Evolutionary conservation across 805 yeast genomes (phyloP).

Genomic region (Schwanniomyces pseudopolymorphus): DNA sequence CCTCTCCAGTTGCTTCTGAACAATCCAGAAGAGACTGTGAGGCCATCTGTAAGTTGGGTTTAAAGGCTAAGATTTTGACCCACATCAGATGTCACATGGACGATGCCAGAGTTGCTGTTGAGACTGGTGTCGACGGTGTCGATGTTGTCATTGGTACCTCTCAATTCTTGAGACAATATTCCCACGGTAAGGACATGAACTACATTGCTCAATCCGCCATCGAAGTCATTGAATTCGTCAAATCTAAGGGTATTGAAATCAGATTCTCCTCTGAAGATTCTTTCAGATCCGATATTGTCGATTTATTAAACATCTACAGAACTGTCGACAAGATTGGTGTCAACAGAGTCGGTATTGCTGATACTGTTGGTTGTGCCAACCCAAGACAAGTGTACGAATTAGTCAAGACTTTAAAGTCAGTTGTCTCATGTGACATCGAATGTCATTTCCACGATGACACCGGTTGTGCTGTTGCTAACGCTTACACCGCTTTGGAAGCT

Average conservation of each 20-base stretch:
- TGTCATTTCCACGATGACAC: constrained; percentile 65
- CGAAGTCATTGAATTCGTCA: constrained; percentile 60
- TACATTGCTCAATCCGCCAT: constrained; percentile 56
- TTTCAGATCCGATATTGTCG: constrained; percentile 60
- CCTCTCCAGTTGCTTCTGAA: constrained; percentile 60
- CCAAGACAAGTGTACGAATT: constrained; percentile 63
- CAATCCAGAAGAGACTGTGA: constrained; percentile 59
- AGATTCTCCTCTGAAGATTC: constrained; percentile 61
- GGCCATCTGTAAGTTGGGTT: constrained; percentile 57
- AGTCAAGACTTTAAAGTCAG: constrained; percentile 56
- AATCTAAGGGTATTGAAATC: constrained; percentile 59
- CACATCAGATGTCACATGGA: constrained; percentile 64
- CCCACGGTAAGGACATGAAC: constrained; percentile 63
- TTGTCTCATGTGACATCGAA: constrained; percentile 59
- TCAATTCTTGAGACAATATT: constrained; percentile 53
- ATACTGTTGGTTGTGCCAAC: constrained; percentile 64
- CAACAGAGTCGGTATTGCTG: constrained; percentile 63
- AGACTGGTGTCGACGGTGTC: constrained; percentile 64
- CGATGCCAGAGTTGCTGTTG: constrained; percentile 60
- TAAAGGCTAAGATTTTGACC: constrained; percentile 57
- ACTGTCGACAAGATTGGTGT: constrained; percentile 64
- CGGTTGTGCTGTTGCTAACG: constrained; percentile 64
- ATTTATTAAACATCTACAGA: constrained; percentile 55
- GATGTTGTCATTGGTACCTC: constrained; percentile 63
- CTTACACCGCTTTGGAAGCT: constrained; percentile 62